Conservation (phyloP, 2,329 filamentous ascomycete genomes). For the Epichloe sibirici region DNA sequence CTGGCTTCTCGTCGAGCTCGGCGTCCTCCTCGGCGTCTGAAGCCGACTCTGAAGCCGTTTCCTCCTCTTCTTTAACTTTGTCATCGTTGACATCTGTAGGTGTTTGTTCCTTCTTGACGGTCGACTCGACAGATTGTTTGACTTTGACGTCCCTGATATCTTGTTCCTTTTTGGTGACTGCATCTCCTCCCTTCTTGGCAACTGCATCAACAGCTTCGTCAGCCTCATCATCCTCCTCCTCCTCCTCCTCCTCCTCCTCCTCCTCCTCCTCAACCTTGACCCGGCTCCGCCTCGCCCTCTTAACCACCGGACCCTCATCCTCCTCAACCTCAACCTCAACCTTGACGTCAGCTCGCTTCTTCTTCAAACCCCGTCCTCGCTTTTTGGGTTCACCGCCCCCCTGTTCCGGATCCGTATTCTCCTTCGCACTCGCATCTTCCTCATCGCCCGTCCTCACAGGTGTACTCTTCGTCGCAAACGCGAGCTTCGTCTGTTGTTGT, state of each 20-base stretch:
- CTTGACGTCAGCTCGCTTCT: slow-evolving; percentile 7
- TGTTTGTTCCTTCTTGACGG: slow-evolving; percentile 9
- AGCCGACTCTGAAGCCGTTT: slow-evolving; percentile 6
- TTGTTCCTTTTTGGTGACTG: background rate
- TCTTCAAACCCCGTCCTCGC: slow-evolving; percentile 21
- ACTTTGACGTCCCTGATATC: slow-evolving; percentile 7
- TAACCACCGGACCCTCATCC: slow-evolving; percentile 48
- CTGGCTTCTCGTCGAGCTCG: slow-evolving; percentile 52
- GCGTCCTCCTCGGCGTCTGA: slow-evolving; percentile 33
- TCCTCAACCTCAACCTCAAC: slow-evolving; percentile 28
- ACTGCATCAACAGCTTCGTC: background rate
- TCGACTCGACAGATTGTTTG: background rate
- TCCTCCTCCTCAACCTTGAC: slow-evolving; percentile 41
- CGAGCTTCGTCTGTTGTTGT: slow-evolving; percentile 65
- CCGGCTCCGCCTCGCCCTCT: slow-evolving; percentile 38
- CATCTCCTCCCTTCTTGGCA: background rate
- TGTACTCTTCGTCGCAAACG: slow-evolving; percentile 52
- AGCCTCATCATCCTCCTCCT: background rate
- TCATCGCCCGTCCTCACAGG: slow-evolving; percentile 19
- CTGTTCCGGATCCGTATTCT: slow-evolving; percentile 26
- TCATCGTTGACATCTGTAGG: slow-evolving; percentile 15
- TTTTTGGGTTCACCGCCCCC: slow-evolving; percentile 31
- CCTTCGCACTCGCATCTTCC: slow-evolving; percentile 20
- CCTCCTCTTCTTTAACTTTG: slow-evolving; percentile 14
- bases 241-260: slow-evolving; percentile 26